Percentiles rank a stretch among this genome's conserved stretches.
Evolutionary conservation across 2,329 filamentous ascomycete genomes (phyloP).

Genomic region (Ascochyta fabae): DNA sequence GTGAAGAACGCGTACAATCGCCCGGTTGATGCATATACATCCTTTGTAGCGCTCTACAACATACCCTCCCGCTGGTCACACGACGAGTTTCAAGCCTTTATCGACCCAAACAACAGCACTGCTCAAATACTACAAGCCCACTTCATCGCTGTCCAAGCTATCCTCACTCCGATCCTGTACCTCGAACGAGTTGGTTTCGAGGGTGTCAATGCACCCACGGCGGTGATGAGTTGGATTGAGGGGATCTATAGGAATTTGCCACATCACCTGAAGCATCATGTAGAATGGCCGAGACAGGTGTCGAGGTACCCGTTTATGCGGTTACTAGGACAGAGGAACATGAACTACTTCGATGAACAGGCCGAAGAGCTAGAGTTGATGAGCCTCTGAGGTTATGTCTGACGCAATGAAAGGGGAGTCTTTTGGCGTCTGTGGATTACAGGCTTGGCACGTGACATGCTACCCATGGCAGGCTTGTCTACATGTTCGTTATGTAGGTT

Average conservation of each 20-base stretch:
- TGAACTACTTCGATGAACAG: background rate
- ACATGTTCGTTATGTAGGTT: background rate
- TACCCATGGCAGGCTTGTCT: background rate
- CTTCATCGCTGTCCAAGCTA: slow-evolving; percentile 55
- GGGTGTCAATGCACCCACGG: slow-evolving; percentile 42
- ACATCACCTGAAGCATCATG: slow-evolving; percentile 28
- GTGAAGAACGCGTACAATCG: slow-evolving; percentile 39
- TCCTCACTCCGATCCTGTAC: slow-evolving; percentile 52
- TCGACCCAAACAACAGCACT: slow-evolving; percentile 51
- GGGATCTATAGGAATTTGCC: slow-evolving; percentile 41
- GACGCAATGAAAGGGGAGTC: background rate
- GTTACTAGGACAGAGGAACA: slow-evolving; percentile 33
- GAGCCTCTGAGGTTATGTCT: background rate
- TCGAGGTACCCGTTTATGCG: slow-evolving; percentile 37
- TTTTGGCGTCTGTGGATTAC: background rate
- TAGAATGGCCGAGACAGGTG: slow-evolving; percentile 42
- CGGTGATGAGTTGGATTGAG: slow-evolving; percentile 42
- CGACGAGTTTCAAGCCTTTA: slow-evolving; percentile 52
- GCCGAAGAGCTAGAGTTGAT: background rate
- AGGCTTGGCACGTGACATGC: slow-evolving; percentile 1
- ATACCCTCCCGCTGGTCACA: slow-evolving; percentile 50
- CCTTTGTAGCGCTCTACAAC: slow-evolving; percentile 53
- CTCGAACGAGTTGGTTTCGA: slow-evolving; percentile 44
- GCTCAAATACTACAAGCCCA: slow-evolving; percentile 55
- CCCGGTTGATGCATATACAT: slow-evolving; percentile 49